A percentile compares a stretch with the other conserved stretches of the same genome.
Conservation (phyloP, 495 filamentous ascomycete species). For the Chaetomidium leptoderma region DNA sequence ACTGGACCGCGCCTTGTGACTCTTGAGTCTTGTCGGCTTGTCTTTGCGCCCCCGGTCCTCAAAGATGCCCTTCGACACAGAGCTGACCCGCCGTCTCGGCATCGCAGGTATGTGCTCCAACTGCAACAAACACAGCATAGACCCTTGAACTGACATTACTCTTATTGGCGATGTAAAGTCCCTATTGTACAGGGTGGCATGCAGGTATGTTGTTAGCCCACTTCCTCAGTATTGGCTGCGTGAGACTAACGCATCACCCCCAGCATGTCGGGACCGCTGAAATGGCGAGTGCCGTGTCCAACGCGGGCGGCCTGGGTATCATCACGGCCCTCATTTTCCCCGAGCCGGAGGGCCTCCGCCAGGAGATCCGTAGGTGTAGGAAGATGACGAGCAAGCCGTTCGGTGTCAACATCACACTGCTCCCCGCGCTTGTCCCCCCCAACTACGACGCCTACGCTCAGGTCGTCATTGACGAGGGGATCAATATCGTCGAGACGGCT, state of each 20-base stretch:
- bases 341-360: constrained; percentile 84
- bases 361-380: constrained; percentile 84
- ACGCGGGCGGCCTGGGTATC: constrained; percentile 90
- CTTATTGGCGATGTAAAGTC: constrained; percentile 50
- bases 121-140: not conserved
- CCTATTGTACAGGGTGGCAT: constrained; percentile 98
- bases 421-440: constrained; percentile 82
- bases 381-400: constrained; percentile 86
- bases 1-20: no score
- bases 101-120: constrained; percentile 62
- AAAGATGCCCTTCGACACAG: constrained; percentile 87
- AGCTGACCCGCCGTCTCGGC: constrained; percentile 81
- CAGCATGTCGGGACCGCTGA: constrained; percentile 72
- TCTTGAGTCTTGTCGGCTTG: not conserved
- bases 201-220: constrained; percentile 37
- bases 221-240: constrained; percentile 14
- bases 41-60: not conserved
- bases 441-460: constrained; percentile 91
- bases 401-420: constrained; percentile 92
- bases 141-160: constrained; percentile 23
- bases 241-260: constrained; percentile 17
- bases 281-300: constrained; percentile 88
- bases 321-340: constrained; percentile 94
- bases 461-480: constrained; percentile 87
- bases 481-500: constrained; percentile 94